Base-by-base conservation (phyloP, 306 rosid species). In the Bauhinia variegata region DNA sequence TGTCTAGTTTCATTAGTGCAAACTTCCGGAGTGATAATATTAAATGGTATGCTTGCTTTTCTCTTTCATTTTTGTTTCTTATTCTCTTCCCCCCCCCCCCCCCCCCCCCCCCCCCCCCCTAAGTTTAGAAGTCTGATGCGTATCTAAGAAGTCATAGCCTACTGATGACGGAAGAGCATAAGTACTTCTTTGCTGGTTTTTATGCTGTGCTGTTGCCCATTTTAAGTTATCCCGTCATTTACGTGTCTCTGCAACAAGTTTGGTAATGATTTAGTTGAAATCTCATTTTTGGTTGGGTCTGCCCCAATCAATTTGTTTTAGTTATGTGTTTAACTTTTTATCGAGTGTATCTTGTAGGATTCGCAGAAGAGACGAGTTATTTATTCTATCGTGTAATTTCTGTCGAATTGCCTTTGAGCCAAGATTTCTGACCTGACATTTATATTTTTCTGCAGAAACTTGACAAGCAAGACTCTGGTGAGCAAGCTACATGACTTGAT, bases 401-500 rank as follows among this genome's bases (percentile, higher is more conserved):
- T 31, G 19, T 39, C 44, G n/a, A 63, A 33, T 66, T 50, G 15
- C 31, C 53, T 76, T 14, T 18, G 48, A 11, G 57, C 51, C 28
- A 46, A 48, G 32, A 31, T 75, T 48, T 34, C 18, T 64, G n/a
- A 33, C 44, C 67, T 58, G 34, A 75, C 31, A 6, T 47, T 37
- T 41, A 12, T 4, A 3, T 50, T 67, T 42, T 57, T 66, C 15
- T 68, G 82, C 85, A 83, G 96, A 85, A 89, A 79, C 68, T 75
- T 10, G 76, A 77, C 23, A 61, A 60, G 70, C 78, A 62, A 23
- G 80, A 54, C 6, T 69, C 85, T 68, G 78, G 49, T 0, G 86
- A 84, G 80, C 65, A 75, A 73, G 78, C 74, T 42, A 63, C 80
- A 9, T 81, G 86, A 81, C 53, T 59, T 42, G 33, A 67, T 60